A percentile compares a stretch with the other conserved stretches of the same genome.
Conservation (phyloP, 345 rosid genomes). For the Eucalyptus coolabah region DNA sequence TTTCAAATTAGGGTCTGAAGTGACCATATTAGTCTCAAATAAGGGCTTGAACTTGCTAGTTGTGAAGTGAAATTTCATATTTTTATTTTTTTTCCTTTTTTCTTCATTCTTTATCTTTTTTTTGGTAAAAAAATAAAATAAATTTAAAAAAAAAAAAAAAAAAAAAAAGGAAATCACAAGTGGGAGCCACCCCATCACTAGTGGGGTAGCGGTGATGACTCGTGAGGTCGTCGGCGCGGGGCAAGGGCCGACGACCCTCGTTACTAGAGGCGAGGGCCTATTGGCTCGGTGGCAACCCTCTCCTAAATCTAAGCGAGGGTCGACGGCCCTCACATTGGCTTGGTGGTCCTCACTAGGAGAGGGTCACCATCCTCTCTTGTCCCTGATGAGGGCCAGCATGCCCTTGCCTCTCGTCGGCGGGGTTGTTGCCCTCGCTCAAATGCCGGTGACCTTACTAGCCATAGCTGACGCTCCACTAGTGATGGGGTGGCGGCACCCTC, state of each 20-base stretch:
- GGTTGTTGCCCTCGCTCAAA: rapidly evolving
- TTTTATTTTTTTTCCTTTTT: too few species aligned
- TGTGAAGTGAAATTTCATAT: too few species aligned
- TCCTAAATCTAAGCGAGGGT: too few species aligned
- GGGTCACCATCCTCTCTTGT: too few species aligned
- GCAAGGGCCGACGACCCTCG: rapidly evolving
- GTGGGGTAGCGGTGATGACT: rapidly evolving
- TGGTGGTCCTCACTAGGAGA: too few species aligned
- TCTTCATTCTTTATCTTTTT: too few species aligned
- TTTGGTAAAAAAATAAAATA: too few species aligned
- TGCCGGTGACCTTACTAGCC: rapidly evolving
- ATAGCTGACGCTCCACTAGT: rapidly evolving
- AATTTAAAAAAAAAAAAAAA: too few species aligned
- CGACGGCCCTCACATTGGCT: rapidly evolving
- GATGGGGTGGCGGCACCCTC: rapidly evolving
- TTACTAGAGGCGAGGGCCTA: rapidly evolving
- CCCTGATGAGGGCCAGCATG: rapidly evolving
- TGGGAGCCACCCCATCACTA: too few species aligned
- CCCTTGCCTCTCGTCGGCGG: rapidly evolving
- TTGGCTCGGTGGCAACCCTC: too few species aligned
- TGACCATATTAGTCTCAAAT: too few species aligned
- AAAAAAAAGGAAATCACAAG: too few species aligned
- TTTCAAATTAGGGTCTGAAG: rapidly evolving
- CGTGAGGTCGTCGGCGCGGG: rapidly evolving
- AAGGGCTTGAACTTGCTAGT: rapidly evolving